Conservation (phyloP, 2,329 filamentous ascomycete species). For the Claviceps pusilla region DNA sequence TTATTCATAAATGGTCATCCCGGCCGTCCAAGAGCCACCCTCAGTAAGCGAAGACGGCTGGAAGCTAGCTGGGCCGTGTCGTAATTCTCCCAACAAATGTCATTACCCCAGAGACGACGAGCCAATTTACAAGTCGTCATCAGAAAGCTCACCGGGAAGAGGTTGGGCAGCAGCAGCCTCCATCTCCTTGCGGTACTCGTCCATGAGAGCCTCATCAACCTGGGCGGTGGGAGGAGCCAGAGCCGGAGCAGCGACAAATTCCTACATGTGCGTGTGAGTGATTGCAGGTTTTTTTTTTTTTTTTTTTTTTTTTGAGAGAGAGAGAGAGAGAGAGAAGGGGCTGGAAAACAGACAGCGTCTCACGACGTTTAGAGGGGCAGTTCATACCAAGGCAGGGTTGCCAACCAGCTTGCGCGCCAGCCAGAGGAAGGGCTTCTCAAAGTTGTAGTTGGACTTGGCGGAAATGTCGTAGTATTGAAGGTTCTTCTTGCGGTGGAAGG, state of each 20-base stretch:
- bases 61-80: slow-evolving; percentile 13
- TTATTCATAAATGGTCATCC: slow-evolving; percentile 25
- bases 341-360: background rate
- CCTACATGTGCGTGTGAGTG: slow-evolving; percentile 36
- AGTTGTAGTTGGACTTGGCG: slow-evolving; percentile 99
- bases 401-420: slow-evolving; percentile 95
- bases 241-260: slow-evolving; percentile 90
- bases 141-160: slow-evolving; percentile 88
- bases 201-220: slow-evolving; percentile 71
- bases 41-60: slow-evolving; percentile 8
- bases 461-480: slow-evolving; percentile 99
- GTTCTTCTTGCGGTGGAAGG: slow-evolving; percentile 99
- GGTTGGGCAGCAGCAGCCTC: slow-evolving; percentile 61
- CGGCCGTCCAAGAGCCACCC: slow-evolving; percentile 18
- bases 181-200: slow-evolving; percentile 83
- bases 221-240: slow-evolving; percentile 85
- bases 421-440: slow-evolving; percentile 99
- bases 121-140: slow-evolving; percentile 44
- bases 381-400: slow-evolving; percentile 43
- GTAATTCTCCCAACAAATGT: slow-evolving; percentile 10
- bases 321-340: too few relatives aligned
- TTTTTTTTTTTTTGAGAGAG: too few relatives aligned
- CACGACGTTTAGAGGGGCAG: background rate
- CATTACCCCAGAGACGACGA: slow-evolving; percentile 7
- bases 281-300: background rate